Evolutionary conservation across 1,139 yeast species (phyloP), one percentile per base, ranked within the genome.

Genomic region (Blastobotrys arbuscula): DNA sequence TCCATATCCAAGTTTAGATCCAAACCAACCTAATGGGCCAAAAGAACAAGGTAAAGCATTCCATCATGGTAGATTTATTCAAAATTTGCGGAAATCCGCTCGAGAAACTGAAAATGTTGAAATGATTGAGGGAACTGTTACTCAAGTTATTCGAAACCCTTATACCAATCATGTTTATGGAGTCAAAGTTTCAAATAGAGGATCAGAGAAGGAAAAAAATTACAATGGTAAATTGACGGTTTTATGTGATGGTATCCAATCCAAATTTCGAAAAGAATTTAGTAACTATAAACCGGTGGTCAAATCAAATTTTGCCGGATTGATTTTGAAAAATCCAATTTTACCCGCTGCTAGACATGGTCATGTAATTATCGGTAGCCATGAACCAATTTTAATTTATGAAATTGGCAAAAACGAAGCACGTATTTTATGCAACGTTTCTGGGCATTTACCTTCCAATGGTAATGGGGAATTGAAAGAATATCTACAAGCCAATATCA

Each of bases 221-320:
- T 81, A 75, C 68, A 67, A 68, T 39, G 86, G 84, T 3, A 78
- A 81, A 50, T 65, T 89, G 53, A 84, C 90, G 6, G 74, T 90
- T 35, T 77, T 86, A 48, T 88, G 96, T 62, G 99, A 92, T 67
- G 99, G 99, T 49, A 90, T 92, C 52, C 89, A 88, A 62, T 88
- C 97, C 52, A 89, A 84, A 66, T 89, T 92, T 72, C 79, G 99
- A 64, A 86, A 82, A 63, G 83, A 82, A 54, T 73, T 85, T 47
- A 71, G 77, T 16, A 70, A 75, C 33, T 76, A 78, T 57, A 74
- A 76, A 23, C 94, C 97, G 3, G 60, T 66, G 0, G 78, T 87
- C 24, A 86, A 83, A 24, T 87, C 96, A 5, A 84, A 92, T 61
- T 94, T 92, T 65, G 84, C 90, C 23, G 97, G 96, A 2, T 70